A percentile compares a stretch with the other conserved stretches of the same genome.
Conservation (phyloP, 176 grass and related monocot species). For the Dactylis glomerata region DNA sequence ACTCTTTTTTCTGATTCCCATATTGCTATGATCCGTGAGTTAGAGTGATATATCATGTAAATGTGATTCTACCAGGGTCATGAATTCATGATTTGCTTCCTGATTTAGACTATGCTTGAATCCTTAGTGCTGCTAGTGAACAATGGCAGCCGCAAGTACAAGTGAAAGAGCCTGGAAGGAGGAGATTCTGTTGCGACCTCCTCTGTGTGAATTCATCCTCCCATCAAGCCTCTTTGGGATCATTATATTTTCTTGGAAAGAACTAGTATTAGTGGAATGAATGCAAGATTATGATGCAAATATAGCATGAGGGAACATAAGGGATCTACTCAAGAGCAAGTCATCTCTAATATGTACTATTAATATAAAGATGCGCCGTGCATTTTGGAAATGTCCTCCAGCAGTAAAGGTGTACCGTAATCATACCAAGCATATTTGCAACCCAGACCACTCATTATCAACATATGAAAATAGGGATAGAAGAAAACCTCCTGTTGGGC, state of each 20-base stretch:
- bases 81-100: background rate
- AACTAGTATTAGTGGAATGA: background rate
- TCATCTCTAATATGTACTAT: background rate
- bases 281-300: background rate
- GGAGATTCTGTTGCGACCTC: background rate
- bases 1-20: background rate
- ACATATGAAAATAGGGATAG: constrained; percentile 36
- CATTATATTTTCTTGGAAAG: background rate
- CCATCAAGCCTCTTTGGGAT: background rate
- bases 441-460: constrained; percentile 1
- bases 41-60: background rate
- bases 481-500: constrained; percentile 86
- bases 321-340: background rate
- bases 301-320: background rate
- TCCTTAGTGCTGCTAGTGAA: background rate
- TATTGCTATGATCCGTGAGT: background rate
- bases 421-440: background rate
- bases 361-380: background rate
- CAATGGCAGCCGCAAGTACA: background rate
- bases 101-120: background rate
- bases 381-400: background rate
- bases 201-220: background rate
- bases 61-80: background rate
- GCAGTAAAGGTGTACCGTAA: background rate
- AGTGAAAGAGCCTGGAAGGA: background rate